Conservation (phyloP, 306 rosid species). For the Dalbergia oliveri region DNA sequence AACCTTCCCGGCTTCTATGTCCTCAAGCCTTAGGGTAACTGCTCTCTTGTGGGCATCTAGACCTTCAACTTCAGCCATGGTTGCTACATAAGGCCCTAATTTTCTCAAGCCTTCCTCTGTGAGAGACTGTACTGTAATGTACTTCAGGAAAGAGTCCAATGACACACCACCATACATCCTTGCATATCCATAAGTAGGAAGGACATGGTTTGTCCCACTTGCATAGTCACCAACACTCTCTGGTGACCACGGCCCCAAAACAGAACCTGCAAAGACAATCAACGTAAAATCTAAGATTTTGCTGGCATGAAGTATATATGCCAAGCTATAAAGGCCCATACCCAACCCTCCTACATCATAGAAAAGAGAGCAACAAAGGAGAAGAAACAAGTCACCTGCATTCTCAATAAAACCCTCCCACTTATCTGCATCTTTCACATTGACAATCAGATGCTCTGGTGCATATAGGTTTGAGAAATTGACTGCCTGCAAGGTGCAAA, state of each 20-base stretch:
- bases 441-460: conserved; percentile 88
- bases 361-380: conserved; percentile 10
- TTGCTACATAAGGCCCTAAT: conserved; percentile 84
- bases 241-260: conserved; percentile 88
- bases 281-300: conserved; percentile 1
- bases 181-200: conserved; percentile 91
- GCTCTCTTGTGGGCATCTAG: conserved; percentile 88
- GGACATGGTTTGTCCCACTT: conserved; percentile 93
- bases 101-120: conserved; percentile 82
- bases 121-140: conserved; percentile 84
- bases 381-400: conserved; percentile 61
- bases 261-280: conserved; percentile 68
- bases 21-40: conserved; percentile 80
- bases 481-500: conserved; percentile 69
- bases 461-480: conserved; percentile 86
- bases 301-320: background rate
- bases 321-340: background rate
- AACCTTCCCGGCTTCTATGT: conserved; percentile 66
- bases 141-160: conserved; percentile 84
- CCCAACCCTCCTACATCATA: background rate
- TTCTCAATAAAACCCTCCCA: conserved; percentile 90
- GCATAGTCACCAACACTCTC: conserved; percentile 96
- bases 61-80: conserved; percentile 93
- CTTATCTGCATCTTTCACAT: conserved; percentile 84
- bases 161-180: conserved; percentile 92